phyloP scores from a whole-genome alignment of 1,284 basidiomycete species.

The Pyrrhoderma lamaoense region DNA sequence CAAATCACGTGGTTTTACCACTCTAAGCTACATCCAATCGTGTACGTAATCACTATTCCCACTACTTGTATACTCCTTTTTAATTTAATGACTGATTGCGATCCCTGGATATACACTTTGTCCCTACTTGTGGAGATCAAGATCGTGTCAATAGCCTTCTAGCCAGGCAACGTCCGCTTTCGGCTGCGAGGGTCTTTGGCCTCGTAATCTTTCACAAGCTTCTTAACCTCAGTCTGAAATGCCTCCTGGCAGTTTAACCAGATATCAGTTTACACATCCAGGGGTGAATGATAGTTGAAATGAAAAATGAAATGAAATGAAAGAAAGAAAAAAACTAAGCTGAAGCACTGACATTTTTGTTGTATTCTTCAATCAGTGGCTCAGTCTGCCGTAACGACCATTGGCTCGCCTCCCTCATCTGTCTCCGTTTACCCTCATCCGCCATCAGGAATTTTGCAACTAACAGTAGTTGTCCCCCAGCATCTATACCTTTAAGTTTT shows the following conservation, averaged over 20 bases:
- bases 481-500: slow-evolving; percentile 25
- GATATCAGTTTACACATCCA: neutral
- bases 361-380: slow-evolving; percentile 34
- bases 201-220: slow-evolving; percentile 13
- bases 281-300: neutral
- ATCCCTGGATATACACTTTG: too few relatives aligned
- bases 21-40: too few relatives aligned
- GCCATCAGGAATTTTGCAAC: slow-evolving; percentile 44
- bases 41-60: too few relatives aligned
- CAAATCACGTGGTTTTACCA: too few relatives aligned
- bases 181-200: slow-evolving; percentile 18
- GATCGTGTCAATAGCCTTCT: too few relatives aligned
- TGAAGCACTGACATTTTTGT: slow-evolving; percentile 32
- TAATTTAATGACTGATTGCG: too few relatives aligned
- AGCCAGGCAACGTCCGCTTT: neutral
- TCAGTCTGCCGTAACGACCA: slow-evolving; percentile 47
- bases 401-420: slow-evolving; percentile 39
- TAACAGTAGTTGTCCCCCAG: slow-evolving; percentile 42
- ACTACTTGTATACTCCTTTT: too few relatives aligned
- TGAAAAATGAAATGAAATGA: too few relatives aligned
- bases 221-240: slow-evolving; percentile 18
- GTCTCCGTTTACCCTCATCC: slow-evolving; percentile 35
- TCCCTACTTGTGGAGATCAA: too few relatives aligned
- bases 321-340: neutral
- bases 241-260: slow-evolving; percentile 11